phyloP scores from a whole-genome alignment of 352 stramenopile genomes.

The Pythium rishiriense region DNA sequence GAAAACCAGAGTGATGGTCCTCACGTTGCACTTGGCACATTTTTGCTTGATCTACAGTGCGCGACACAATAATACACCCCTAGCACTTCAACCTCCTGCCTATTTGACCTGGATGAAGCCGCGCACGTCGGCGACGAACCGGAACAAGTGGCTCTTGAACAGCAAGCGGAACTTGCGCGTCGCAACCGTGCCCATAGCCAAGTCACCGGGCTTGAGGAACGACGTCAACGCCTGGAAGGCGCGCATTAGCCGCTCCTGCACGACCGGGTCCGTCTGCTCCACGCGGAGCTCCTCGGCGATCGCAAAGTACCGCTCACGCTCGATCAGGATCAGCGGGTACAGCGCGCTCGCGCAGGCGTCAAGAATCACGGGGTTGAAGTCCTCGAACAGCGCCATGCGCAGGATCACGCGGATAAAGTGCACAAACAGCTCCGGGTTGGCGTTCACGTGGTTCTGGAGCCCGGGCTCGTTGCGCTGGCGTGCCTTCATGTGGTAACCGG shows the following conservation, averaged over 20 bases:
- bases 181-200: slow-evolving; percentile 54
- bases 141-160: slow-evolving; percentile 84
- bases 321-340: slow-evolving; percentile 82
- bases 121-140: slow-evolving; percentile 78
- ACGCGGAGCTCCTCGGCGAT: slow-evolving; percentile 67
- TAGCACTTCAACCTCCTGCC: neutral
- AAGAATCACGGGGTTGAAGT: slow-evolving; percentile 73
- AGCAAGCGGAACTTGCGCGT: slow-evolving; percentile 70
- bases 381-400: slow-evolving; percentile 78
- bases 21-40: slow-evolving; percentile 22
- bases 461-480: slow-evolving; percentile 46
- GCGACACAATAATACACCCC: slow-evolving; percentile 25
- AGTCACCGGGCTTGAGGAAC: slow-evolving; percentile 62
- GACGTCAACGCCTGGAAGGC: slow-evolving; percentile 68
- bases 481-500: slow-evolving; percentile 68
- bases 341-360: slow-evolving; percentile 68
- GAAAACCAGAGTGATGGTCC: slow-evolving; percentile 24
- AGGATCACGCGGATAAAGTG: slow-evolving; percentile 78
- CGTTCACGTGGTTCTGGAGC: slow-evolving; percentile 44
- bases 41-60: slow-evolving; percentile 21
- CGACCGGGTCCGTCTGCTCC: slow-evolving; percentile 45
- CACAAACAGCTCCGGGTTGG: slow-evolving; percentile 65
- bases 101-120: slow-evolving; percentile 86
- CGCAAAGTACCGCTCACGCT: slow-evolving; percentile 66
- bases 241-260: slow-evolving; percentile 53